phyloP scores from a whole-genome alignment of 495 filamentous ascomycete species.

The Penicillium tannophilum region DNA sequence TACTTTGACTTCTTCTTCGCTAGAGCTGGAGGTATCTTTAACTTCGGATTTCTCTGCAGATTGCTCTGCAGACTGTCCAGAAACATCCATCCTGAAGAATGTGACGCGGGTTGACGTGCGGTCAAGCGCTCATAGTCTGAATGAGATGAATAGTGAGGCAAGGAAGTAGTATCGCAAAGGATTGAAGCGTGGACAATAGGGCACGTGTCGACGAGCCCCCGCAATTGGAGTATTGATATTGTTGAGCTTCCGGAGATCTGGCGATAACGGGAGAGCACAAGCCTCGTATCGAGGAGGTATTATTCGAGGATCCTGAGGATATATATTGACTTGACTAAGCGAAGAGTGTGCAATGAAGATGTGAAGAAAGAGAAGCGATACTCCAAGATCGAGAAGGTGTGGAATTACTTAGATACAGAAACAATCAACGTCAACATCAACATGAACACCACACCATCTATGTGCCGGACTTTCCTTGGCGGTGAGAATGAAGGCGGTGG shows the following conservation, averaged over 20 bases:
- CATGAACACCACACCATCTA: neutral
- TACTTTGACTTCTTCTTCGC: constrained; percentile 46
- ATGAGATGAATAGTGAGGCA: too few species aligned
- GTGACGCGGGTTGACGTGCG: neutral
- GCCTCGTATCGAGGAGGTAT: neutral
- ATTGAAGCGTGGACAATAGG: neutral
- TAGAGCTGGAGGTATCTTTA: neutral
- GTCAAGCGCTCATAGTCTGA: neutral
- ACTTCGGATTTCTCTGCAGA: neutral
- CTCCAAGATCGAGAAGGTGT: too few species aligned
- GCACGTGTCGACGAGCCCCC: neutral
- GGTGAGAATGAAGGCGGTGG: neutral
- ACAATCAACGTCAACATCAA: neutral
- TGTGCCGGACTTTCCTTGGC: neutral
- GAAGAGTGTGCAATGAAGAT: neutral
- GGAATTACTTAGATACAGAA: too few species aligned
- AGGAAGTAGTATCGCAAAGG: too few species aligned
- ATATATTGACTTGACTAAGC: neutral
- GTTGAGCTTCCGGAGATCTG: constrained; percentile 12
- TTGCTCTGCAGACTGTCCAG: neutral
- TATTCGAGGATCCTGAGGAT: neutral
- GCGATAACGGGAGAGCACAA: constrained; percentile 1
- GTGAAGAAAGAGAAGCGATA: neutral
- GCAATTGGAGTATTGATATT: neutral
- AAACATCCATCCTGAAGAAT: neutral